These are phyloP conservation scores for Solanum rostratum DNA, from an alignment of 257 asterid species.

Conservation along the genomic window DNA sequence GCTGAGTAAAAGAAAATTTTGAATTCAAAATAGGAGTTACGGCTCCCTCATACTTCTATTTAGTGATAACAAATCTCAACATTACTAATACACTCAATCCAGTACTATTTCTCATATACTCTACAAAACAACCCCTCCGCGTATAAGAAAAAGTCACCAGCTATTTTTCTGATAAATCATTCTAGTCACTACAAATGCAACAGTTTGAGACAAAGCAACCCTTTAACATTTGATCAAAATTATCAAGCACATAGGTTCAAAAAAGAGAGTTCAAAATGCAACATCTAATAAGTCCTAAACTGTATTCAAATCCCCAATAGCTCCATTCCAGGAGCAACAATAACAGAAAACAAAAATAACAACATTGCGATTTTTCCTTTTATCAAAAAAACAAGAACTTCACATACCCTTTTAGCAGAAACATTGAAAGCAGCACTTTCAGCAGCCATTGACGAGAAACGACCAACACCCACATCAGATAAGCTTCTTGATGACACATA, in stretches of 20 bases:
- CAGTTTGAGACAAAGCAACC: background rate
- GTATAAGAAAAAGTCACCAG: background rate
- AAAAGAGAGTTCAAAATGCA: background rate
- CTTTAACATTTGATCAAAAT: background rate
- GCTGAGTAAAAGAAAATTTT: background rate
- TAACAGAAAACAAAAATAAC: background rate
- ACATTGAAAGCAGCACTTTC: constrained; percentile 15
- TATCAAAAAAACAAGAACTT: background rate
- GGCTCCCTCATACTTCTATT: background rate
- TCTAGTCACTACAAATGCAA: background rate
- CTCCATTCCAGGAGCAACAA: background rate
- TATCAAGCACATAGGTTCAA: background rate
- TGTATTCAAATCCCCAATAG: background rate
- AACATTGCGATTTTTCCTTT: background rate
- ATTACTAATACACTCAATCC: background rate
- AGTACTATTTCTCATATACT: background rate
- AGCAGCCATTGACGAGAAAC: constrained; percentile 25
- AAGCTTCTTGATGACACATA: constrained; percentile 9
- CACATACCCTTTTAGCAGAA: constrained; percentile 31
- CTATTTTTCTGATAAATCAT: background rate
- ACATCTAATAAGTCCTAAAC: background rate
- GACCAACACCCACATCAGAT: constrained; percentile 24
- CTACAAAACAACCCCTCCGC: background rate
- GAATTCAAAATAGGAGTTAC: background rate
- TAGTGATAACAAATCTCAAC: background rate